phyloP scores from a whole-genome alignment of 2,329 filamentous ascomycete genomes.

The Passalora sequoiae region DNA sequence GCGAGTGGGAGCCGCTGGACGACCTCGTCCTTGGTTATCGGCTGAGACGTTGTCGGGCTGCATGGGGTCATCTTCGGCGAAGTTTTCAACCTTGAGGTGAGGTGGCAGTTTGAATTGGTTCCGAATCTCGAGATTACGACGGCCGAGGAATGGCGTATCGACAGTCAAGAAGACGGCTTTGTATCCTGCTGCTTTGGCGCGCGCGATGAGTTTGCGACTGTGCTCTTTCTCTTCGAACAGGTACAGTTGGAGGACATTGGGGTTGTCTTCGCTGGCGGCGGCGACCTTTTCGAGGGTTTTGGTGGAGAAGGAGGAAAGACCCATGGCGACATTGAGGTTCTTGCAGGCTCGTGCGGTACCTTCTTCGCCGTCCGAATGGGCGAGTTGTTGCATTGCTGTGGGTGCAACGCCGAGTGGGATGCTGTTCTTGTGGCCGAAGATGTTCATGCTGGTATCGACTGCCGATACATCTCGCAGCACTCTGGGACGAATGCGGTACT shows the following conservation, averaged over 20 bases:
- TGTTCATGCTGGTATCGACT: conserved; percentile 39
- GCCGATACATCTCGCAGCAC: conserved; percentile 39
- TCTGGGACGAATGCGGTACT: conserved; percentile 40
- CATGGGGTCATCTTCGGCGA: conserved; percentile 25
- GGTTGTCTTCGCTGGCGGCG: conserved; percentile 38
- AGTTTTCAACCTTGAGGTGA: conserved; percentile 35
- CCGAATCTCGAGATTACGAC: conserved; percentile 50
- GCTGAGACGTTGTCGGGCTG: conserved; percentile 9
- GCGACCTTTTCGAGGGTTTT: conserved; percentile 50
- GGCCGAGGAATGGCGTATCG: conserved; percentile 52
- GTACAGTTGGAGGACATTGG: conserved; percentile 53
- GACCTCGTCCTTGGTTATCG: conserved; percentile 8
- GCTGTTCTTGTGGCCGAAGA: conserved; percentile 43
- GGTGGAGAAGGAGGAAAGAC: conserved; percentile 47
- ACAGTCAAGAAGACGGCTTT: conserved; percentile 55
- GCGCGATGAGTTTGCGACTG: conserved; percentile 39
- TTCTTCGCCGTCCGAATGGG: conserved; percentile 50
- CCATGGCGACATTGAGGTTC: conserved; percentile 44
- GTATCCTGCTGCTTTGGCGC: conserved; percentile 42
- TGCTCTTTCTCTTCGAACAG: conserved; percentile 50
- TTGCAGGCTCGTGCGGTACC: conserved; percentile 48
- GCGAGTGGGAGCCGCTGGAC: conserved; percentile 6
- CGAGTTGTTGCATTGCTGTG: conserved; percentile 50
- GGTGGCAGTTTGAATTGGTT: conserved; percentile 46
- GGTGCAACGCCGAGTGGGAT: conserved; percentile 53